Conservation (phyloP, 2,329 filamentous ascomycete genomes). For the Apiospora saccharicola region DNA sequence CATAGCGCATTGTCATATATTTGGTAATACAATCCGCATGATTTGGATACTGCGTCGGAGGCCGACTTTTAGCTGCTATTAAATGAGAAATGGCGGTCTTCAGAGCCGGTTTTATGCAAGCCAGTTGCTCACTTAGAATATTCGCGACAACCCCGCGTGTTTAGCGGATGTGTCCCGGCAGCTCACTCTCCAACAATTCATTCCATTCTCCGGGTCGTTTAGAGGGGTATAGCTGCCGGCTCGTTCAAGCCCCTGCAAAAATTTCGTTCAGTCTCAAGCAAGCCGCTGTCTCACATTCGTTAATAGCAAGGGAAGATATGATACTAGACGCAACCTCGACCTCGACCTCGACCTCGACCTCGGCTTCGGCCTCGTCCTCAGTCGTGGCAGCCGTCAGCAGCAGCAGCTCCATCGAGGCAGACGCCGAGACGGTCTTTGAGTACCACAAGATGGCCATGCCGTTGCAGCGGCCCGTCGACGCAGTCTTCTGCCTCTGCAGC, state of each 20-base stretch:
- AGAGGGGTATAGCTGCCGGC: not conserved
- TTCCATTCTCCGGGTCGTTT: not conserved
- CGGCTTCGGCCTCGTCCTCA: too few relatives aligned
- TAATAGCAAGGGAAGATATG: not conserved
- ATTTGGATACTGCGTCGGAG: not conserved
- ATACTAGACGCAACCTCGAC: too few relatives aligned
- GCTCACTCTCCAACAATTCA: not conserved
- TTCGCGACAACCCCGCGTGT: not conserved
- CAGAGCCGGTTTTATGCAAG: not conserved
- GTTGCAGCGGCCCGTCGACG: constrained; percentile 44
- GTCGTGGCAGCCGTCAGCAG: too few relatives aligned
- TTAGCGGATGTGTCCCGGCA: not conserved
- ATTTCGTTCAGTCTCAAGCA: not conserved
- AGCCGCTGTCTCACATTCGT: not conserved
- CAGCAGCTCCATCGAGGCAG: constrained; percentile 29
- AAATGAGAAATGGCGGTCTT: not conserved
- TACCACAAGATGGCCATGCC: constrained; percentile 52
- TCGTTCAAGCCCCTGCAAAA: not conserved
- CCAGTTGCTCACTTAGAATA: not conserved
- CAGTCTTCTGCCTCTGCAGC: constrained; percentile 56
- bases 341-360: too few relatives aligned
- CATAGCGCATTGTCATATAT: not conserved
- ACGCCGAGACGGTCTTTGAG: constrained; percentile 50
- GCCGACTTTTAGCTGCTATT: not conserved
- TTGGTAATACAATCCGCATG: too few relatives aligned